Percentiles rank a stretch among this genome's conserved stretches.
Evolutionary conservation across 768 basidiomycete species (phyloP).

Genomic region (Imleria badia): DNA sequence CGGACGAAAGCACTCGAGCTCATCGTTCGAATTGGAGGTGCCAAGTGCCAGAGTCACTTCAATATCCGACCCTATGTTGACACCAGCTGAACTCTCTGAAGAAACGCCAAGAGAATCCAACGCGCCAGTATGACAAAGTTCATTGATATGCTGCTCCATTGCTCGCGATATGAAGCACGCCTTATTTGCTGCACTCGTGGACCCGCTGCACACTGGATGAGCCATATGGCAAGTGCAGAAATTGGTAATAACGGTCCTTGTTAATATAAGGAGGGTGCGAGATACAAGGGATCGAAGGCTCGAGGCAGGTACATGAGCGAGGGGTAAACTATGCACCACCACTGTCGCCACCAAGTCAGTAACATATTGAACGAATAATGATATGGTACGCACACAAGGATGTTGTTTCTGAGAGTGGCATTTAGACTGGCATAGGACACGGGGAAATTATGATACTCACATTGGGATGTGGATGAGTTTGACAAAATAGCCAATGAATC

Average conservation of each 20-base stretch:
- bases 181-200: background rate
- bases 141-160: background rate
- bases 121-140: slow-evolving; percentile 11
- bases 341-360: slow-evolving; percentile 40
- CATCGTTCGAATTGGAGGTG: slow-evolving; percentile 13
- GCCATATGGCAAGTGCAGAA: background rate
- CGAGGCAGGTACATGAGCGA: slow-evolving; percentile 10
- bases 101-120: slow-evolving; percentile 2
- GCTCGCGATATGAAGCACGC: slow-evolving; percentile 2
- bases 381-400: slow-evolving; percentile 79
- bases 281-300: slow-evolving; percentile 20
- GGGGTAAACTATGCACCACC: slow-evolving; percentile 65
- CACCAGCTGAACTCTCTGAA: background rate
- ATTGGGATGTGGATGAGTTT: slow-evolving; percentile 99
- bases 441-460: slow-evolving; percentile 49
- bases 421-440: slow-evolving; percentile 13
- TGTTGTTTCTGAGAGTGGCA: slow-evolving; percentile 74
- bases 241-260: slow-evolving; percentile 1
- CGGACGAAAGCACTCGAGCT: slow-evolving; percentile 7
- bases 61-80: slow-evolving; percentile 12
- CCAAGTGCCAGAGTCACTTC: slow-evolving; percentile 26
- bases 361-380: slow-evolving; percentile 10
- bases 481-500: slow-evolving; percentile 98
- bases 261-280: slow-evolving; percentile 16
- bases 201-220: background rate